These are phyloP conservation scores for Sporobolomyces pararoseus DNA, from an alignment of 768 basidiomycete genomes.

Conservation along the genomic window DNA sequence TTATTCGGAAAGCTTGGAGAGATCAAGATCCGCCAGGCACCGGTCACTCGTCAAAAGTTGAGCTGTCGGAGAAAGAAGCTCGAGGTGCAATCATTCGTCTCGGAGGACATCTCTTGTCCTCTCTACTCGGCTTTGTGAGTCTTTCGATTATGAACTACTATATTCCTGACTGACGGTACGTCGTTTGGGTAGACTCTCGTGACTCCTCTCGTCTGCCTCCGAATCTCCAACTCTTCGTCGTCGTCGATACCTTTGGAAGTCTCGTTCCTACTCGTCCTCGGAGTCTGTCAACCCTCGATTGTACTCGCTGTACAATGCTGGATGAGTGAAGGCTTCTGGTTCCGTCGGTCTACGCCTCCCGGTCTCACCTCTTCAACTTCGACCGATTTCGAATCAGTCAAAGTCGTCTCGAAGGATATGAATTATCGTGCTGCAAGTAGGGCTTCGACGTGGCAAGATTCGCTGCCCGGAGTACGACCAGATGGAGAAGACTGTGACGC, in stretches of 20 bases:
- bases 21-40: slow-evolving; percentile 11
- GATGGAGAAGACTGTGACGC: slow-evolving; percentile 14
- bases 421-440: background rate
- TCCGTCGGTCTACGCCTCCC: background rate
- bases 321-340: slow-evolving; percentile 37
- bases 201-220: slow-evolving; percentile 24
- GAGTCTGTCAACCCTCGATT: slow-evolving; percentile 18
- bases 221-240: background rate
- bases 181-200: slow-evolving; percentile 16
- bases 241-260: background rate
- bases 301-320: slow-evolving; percentile 28
- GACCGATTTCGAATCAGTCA: background rate
- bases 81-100: slow-evolving; percentile 27
- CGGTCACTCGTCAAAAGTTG: slow-evolving; percentile 25
- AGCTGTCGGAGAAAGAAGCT: slow-evolving; percentile 24
- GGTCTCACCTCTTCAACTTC: slow-evolving; percentile 25
- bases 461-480: slow-evolving; percentile 12
- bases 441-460: slow-evolving; percentile 1
- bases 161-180: background rate
- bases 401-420: background rate
- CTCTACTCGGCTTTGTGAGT: slow-evolving; percentile 27
- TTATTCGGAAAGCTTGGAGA: slow-evolving; percentile 18
- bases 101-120: slow-evolving; percentile 28
- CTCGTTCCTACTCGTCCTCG: slow-evolving; percentile 28
- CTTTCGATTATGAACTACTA: background rate